These are phyloP conservation scores for Umbelopsis vinacea DNA, from an alignment of 192 early-diverging fungal genomes.

Conservation along the genomic window DNA sequence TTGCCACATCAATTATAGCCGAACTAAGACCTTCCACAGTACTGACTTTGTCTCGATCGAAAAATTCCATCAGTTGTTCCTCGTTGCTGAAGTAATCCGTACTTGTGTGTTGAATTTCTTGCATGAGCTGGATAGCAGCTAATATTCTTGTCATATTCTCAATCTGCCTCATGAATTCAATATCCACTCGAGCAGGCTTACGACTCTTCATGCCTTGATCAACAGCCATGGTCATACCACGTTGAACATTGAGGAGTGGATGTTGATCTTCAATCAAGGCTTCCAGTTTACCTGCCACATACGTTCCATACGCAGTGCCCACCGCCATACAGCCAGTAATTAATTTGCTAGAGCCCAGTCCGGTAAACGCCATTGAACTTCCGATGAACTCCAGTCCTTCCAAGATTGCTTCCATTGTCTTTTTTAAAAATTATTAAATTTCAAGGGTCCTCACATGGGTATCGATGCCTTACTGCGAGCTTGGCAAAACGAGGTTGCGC, in stretches of 20 bases:
- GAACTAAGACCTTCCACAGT: slow-evolving; percentile 24
- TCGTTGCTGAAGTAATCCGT: slow-evolving; percentile 8
- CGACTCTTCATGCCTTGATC: slow-evolving; percentile 6
- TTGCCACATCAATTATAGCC: slow-evolving; percentile 33
- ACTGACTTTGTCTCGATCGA: slow-evolving; percentile 4
- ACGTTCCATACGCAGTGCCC: slow-evolving; percentile 6
- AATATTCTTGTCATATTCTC: slow-evolving; percentile 24
- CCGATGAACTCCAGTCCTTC: slow-evolving; percentile 20
- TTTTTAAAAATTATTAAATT: not conserved
- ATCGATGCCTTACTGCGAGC: not conserved
- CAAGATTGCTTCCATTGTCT: slow-evolving; percentile 20
- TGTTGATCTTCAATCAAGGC: slow-evolving; percentile 21
- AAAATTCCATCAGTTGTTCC: slow-evolving; percentile 14
- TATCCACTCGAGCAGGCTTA: not conserved
- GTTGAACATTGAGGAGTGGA: not conserved
- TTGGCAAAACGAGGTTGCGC: not conserved
- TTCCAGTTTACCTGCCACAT: slow-evolving; percentile 7
- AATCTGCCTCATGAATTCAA: slow-evolving; percentile 25
- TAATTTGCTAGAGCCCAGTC: slow-evolving; percentile 6
- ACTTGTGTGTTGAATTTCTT: slow-evolving; percentile 16
- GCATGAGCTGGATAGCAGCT: slow-evolving; percentile 6
- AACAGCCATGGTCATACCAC: not conserved
- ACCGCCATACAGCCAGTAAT: slow-evolving; percentile 2
- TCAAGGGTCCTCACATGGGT: slow-evolving; percentile 19
- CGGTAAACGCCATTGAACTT: slow-evolving; percentile 15